Conservation (phyloP, 2,329 filamentous ascomycete species). For the Cladosporium cucumerinum region DNA sequence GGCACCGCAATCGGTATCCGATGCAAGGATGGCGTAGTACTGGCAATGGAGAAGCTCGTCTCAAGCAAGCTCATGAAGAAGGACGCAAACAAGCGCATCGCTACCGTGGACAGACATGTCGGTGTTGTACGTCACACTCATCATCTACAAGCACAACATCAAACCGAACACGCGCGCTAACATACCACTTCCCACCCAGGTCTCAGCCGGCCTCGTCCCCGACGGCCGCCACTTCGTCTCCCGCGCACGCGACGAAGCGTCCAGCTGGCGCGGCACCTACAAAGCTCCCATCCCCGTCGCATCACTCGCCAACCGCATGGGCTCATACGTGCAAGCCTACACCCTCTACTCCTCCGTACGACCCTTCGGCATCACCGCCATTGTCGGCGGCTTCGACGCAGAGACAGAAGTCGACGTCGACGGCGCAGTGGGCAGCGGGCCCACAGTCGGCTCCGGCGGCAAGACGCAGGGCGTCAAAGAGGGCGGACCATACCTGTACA, state of each 20-base stretch:
- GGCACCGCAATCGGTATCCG: conserved; percentile 94
- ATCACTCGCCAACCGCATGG: conserved; percentile 88
- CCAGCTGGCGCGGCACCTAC: conserved; percentile 87
- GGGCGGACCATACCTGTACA: conserved; percentile 92
- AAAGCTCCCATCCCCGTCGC: conserved; percentile 88
- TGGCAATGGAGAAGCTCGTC: conserved; percentile 95
- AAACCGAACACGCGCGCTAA: background rate
- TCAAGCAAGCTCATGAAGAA: conserved; percentile 93
- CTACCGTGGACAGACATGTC: conserved; percentile 87
- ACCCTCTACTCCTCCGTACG: conserved; percentile 96
- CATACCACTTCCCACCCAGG: conserved; percentile 52
- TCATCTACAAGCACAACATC: background rate
- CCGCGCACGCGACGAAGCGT: conserved; percentile 88
- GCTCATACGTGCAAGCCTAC: conserved; percentile 93
- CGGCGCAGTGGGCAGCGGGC: conserved; percentile 82
- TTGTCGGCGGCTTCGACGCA: conserved; percentile 89
- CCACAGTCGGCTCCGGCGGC: conserved; percentile 74
- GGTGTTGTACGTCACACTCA: conserved; percentile 69
- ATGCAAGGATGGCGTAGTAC: conserved; percentile 94
- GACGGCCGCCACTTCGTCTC: conserved; percentile 94
- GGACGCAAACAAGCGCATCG: conserved; percentile 94
- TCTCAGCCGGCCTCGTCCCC: conserved; percentile 89
- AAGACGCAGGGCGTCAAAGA: conserved; percentile 71
- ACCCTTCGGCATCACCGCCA: conserved; percentile 93
- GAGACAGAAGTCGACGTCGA: conserved; percentile 82